A percentile compares a stretch with the other conserved stretches of the same genome.
phyloP scores from a whole-genome alignment of 495 filamentous ascomycete genomes.

The Aspergillus avenaceus region DNA sequence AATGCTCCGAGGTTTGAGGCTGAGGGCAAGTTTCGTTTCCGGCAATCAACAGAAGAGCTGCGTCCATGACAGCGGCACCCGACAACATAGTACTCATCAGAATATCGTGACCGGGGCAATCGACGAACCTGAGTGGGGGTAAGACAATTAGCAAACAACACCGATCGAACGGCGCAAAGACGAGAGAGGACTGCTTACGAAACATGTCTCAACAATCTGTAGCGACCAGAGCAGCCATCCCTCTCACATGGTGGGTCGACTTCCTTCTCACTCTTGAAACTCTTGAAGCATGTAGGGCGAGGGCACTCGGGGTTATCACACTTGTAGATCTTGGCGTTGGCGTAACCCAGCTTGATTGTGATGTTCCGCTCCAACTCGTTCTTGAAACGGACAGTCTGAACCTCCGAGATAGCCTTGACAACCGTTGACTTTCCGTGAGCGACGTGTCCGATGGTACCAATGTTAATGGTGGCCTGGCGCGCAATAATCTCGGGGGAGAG shows the following conservation, averaged over 20 bases:
- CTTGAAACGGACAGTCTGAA: conserved; percentile 99
- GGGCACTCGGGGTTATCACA: conserved; percentile 90
- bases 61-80: conserved; percentile 98
- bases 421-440: conserved; percentile 98
- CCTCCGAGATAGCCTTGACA: conserved; percentile 97
- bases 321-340: conserved; percentile 99
- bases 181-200: conserved; percentile 55
- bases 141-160: not conserved
- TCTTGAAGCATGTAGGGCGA: conserved; percentile 90
- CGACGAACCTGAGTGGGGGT: conserved; percentile 61
- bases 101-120: conserved; percentile 99
- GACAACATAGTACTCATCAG: conserved; percentile 99
- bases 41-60: conserved; percentile 90
- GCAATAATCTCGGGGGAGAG: conserved; percentile 94
- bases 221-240: conserved; percentile 80
- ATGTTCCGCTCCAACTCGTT: conserved; percentile 98
- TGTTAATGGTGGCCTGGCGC: conserved; percentile 97
- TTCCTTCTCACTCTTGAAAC: conserved; percentile 98
- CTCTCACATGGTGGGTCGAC: conserved; percentile 92
- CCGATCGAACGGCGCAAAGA: not conserved
- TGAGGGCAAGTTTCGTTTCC: conserved; percentile 99
- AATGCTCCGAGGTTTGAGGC: conserved; percentile 97
- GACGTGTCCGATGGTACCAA: conserved; percentile 97
- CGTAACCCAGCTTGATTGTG: conserved; percentile 98
- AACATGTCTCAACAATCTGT: conserved; percentile 80